These are phyloP conservation scores for Nitzschia sp. DNA, from an alignment of 108 stramenopile species.

Conservation along the genomic window DNA sequence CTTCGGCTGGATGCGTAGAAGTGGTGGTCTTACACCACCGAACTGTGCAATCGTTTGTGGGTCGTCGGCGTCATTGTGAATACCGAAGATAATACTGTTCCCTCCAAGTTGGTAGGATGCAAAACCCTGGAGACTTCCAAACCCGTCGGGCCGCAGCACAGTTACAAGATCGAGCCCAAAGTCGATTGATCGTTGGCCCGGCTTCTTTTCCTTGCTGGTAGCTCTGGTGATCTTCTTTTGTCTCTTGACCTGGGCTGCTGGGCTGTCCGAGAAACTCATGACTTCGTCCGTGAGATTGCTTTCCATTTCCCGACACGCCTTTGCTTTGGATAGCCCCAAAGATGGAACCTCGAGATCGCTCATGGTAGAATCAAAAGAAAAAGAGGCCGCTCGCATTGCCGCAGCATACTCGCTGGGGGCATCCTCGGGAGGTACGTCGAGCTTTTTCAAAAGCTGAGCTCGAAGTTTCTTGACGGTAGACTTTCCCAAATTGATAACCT, in stretches of 20 bases:
- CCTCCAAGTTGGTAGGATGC: slow-evolving; percentile 81
- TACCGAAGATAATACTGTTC: slow-evolving; percentile 81
- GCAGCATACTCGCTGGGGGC: slow-evolving; percentile 62
- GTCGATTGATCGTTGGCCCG: slow-evolving; percentile 60
- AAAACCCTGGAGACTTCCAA: slow-evolving; percentile 88
- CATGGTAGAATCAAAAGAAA: slow-evolving; percentile 57
- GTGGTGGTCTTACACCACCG: slow-evolving; percentile 85
- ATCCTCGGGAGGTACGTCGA: slow-evolving; percentile 39
- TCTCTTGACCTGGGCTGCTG: slow-evolving; percentile 75
- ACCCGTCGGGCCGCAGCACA: slow-evolving; percentile 89
- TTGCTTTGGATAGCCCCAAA: slow-evolving; percentile 67
- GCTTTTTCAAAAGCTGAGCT: slow-evolving; percentile 53
- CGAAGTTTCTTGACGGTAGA: slow-evolving; percentile 61
- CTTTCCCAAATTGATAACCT: slow-evolving; percentile 63
- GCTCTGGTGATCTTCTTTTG: slow-evolving; percentile 56
- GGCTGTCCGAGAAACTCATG: slow-evolving; percentile 66
- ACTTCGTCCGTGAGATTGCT: slow-evolving; percentile 66
- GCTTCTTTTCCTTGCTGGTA: slow-evolving; percentile 71
- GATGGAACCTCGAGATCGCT: slow-evolving; percentile 70
- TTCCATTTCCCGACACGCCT: slow-evolving; percentile 66
- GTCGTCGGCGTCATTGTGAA: slow-evolving; percentile 91
- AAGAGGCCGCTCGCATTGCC: slow-evolving; percentile 61
- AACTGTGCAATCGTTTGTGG: slow-evolving; percentile 81
- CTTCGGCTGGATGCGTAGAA: slow-evolving; percentile 87
- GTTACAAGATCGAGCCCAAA: slow-evolving; percentile 78